Conservation (phyloP, 2,329 filamentous ascomycete genomes). For the Aspergillus sp. region DNA sequence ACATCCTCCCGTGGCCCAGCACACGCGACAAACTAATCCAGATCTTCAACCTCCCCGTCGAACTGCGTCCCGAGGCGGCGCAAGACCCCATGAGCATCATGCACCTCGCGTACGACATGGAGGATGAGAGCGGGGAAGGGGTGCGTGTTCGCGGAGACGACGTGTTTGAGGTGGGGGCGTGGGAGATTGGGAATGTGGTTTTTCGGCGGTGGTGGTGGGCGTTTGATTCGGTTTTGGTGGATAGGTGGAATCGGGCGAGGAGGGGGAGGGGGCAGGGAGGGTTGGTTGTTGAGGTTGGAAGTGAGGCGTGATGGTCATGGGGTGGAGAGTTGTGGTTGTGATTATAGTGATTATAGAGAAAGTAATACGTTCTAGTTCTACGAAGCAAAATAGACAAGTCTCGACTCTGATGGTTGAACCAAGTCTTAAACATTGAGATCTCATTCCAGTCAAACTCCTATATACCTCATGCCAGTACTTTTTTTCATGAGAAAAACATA, state of each 20-base stretch:
- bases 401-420: background rate
- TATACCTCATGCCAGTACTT: slow-evolving; percentile 36
- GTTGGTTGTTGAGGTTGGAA: slow-evolving; percentile 7
- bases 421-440: slow-evolving; percentile 10
- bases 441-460: slow-evolving; percentile 34
- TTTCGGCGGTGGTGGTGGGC: slow-evolving; percentile 67
- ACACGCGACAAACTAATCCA: slow-evolving; percentile 59
- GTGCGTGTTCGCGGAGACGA: slow-evolving; percentile 56
- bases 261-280: slow-evolving; percentile 48
- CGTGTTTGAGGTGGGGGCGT: slow-evolving; percentile 54
- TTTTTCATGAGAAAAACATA: slow-evolving; percentile 37
- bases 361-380: background rate
- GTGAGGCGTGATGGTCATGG: background rate
- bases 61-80: slow-evolving; percentile 54
- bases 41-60: slow-evolving; percentile 55
- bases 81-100: slow-evolving; percentile 54
- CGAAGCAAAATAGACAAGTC: background rate
- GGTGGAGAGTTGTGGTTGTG: background rate
- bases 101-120: slow-evolving; percentile 61
- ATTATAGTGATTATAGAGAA: background rate
- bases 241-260: slow-evolving; percentile 59
- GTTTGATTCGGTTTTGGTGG: slow-evolving; percentile 59
- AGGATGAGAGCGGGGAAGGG: slow-evolving; percentile 58
- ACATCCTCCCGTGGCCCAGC: slow-evolving; percentile 62
- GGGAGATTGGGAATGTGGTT: slow-evolving; percentile 64